Evolutionary conservation across 2,329 filamentous ascomycete species (phyloP).

Genomic region (Chaetomiaceae sp.): DNA sequence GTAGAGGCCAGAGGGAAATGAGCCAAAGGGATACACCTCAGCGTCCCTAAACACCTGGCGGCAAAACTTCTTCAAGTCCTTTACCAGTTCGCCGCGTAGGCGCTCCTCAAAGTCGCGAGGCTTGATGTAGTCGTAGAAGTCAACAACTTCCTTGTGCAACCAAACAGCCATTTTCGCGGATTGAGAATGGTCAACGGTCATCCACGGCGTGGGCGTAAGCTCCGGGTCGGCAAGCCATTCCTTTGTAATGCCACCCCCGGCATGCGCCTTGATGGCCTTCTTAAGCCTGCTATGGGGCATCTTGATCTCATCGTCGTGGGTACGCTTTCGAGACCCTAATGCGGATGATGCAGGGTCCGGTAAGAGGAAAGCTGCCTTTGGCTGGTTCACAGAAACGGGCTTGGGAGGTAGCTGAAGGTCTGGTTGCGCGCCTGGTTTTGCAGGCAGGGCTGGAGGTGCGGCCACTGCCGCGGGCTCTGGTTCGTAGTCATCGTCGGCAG

Average conservation of each 20-base stretch:
- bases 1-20: conserved; percentile 76
- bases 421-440: not conserved
- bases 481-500: conserved; percentile 24
- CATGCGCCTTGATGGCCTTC: conserved; percentile 43
- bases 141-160: conserved; percentile 81
- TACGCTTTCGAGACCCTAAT: conserved; percentile 69
- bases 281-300: conserved; percentile 49
- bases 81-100: conserved; percentile 66
- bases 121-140: conserved; percentile 80
- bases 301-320: conserved; percentile 61
- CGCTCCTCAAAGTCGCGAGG: conserved; percentile 71
- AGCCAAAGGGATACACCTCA: conserved; percentile 75
- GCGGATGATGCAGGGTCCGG: conserved; percentile 35
- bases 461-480: not conserved
- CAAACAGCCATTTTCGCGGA: conserved; percentile 50
- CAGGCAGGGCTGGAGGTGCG: not conserved
- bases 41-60: conserved; percentile 52
- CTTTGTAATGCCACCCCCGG: conserved; percentile 43
- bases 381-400: conserved; percentile 10
- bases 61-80: conserved; percentile 58
- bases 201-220: conserved; percentile 58
- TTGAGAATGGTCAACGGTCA: conserved; percentile 46
- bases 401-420: conserved; percentile 3
- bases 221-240: conserved; percentile 44
- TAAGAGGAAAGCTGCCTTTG: conserved; percentile 19